Evolutionary conservation across 768 basidiomycete species (phyloP).

Genomic region (Trametes meyenii): DNA sequence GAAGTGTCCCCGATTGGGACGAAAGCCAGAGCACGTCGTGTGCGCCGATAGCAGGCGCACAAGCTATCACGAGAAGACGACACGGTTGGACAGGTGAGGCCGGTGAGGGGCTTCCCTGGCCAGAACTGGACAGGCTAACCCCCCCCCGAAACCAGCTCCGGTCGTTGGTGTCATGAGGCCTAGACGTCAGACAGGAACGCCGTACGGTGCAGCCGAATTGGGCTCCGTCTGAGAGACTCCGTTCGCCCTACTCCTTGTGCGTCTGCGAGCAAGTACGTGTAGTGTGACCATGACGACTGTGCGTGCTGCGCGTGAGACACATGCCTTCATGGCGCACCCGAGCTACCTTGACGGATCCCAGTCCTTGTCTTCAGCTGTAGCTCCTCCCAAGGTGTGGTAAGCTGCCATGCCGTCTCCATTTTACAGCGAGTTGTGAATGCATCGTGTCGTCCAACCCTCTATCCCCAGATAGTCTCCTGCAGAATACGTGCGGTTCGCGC

Average conservation of each 20-base stretch:
- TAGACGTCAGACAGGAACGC: conserved; percentile 4
- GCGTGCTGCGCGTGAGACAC: conserved; percentile 6
- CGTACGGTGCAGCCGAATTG: background rate
- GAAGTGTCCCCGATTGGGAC: background rate
- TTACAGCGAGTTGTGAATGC: background rate
- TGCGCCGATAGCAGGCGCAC: background rate
- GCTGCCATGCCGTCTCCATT: background rate
- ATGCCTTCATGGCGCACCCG: conserved; percentile 1
- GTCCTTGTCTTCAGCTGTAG: background rate
- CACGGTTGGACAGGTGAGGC: background rate
- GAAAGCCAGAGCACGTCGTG: background rate
- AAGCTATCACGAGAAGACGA: background rate
- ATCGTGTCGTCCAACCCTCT: background rate
- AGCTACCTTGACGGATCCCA: background rate
- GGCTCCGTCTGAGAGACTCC: background rate
- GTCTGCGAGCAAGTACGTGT: background rate
- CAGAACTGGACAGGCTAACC: background rate
- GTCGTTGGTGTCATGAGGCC: conserved; percentile 8
- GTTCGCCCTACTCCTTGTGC: background rate
- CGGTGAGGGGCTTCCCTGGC: background rate
- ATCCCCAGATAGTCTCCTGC: background rate
- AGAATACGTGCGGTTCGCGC: background rate
- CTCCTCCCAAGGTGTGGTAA: background rate
- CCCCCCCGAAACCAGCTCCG: background rate
- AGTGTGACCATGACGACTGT: conserved; percentile 17